phyloP scores from a whole-genome alignment of 2,329 filamentous ascomycete species.

The Beauveria medogensis region DNA sequence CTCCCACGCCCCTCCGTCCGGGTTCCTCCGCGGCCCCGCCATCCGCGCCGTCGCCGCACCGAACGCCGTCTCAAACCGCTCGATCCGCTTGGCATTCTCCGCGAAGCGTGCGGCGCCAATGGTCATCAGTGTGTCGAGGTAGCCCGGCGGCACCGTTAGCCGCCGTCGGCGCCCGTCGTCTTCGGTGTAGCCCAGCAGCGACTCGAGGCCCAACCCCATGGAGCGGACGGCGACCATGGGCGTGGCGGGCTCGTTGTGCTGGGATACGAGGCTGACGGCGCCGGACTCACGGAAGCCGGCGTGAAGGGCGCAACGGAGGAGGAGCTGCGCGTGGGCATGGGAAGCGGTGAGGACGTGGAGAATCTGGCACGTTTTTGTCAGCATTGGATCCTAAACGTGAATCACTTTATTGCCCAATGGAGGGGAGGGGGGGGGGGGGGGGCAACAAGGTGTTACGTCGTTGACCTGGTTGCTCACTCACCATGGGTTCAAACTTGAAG shows the following conservation, averaged over 20 bases:
- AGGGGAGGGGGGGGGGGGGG: no score
- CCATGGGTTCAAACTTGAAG: constrained; percentile 94
- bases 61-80: constrained; percentile 52
- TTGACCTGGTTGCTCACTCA: constrained; percentile 34
- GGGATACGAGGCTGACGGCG: constrained; percentile 55
- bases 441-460: background rate
- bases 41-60: constrained; percentile 22
- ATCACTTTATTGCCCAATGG: no score
- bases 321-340: constrained; percentile 61
- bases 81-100: constrained; percentile 61
- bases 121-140: constrained; percentile 57
- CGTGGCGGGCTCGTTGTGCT: constrained; percentile 27
- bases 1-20: constrained; percentile 44
- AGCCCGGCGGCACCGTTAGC: constrained; percentile 53
- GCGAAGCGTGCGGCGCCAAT: constrained; percentile 69
- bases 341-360: constrained; percentile 79
- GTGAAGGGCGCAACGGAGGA: constrained; percentile 67
- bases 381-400: background rate
- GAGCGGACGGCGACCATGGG: constrained; percentile 83
- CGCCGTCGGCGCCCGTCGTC: constrained; percentile 29
- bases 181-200: constrained; percentile 57
- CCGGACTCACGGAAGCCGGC: constrained; percentile 89
- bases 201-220: constrained; percentile 74
- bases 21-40: constrained; percentile 19
- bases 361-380: constrained; percentile 48